A percentile compares a stretch with the other conserved stretches of the same genome.
Evolutionary conservation across 2,329 filamentous ascomycete genomes (phyloP).

Genomic region (Paraphoma sp.): DNA sequence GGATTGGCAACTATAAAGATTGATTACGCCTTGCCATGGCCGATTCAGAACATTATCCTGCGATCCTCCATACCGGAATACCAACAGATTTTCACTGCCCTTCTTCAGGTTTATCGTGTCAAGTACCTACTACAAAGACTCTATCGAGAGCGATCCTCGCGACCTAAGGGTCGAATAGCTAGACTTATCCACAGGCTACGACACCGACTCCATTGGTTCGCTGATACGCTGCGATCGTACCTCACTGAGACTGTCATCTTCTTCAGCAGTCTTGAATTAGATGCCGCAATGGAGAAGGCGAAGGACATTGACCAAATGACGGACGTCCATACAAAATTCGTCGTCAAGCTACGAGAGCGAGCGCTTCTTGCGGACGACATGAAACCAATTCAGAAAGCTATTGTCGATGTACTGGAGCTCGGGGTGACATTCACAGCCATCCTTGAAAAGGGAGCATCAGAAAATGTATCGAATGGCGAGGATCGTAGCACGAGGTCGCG

Average conservation of each 20-base stretch:
- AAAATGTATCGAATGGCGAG: background rate
- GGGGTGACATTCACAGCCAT: constrained; percentile 71
- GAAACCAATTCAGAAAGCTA: constrained; percentile 71
- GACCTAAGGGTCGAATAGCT: constrained; percentile 5
- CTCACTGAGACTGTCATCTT: constrained; percentile 75
- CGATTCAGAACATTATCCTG: constrained; percentile 74
- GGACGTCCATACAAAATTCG: constrained; percentile 68
- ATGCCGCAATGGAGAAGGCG: constrained; percentile 63
- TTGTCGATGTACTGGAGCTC: constrained; percentile 79
- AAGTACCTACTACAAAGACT: constrained; percentile 68
- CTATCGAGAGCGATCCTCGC: constrained; percentile 33
- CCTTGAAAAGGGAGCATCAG: constrained; percentile 48
- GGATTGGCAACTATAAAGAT: constrained; percentile 69
- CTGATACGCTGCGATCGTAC: constrained; percentile 76
- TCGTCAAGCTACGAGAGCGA: constrained; percentile 68
- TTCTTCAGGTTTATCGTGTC: constrained; percentile 79
- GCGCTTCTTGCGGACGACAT: constrained; percentile 74
- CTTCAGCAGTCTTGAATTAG: constrained; percentile 65
- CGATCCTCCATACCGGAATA: constrained; percentile 70
- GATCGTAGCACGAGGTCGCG: background rate
- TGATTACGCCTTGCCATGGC: constrained; percentile 68
- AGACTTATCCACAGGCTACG: constrained; percentile 62
- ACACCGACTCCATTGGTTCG: constrained; percentile 78
- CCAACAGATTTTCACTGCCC: constrained; percentile 74
- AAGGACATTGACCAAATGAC: constrained; percentile 85